phyloP scores from a whole-genome alignment of 108 stramenopile species.

The Fistulifera solaris region DNA sequence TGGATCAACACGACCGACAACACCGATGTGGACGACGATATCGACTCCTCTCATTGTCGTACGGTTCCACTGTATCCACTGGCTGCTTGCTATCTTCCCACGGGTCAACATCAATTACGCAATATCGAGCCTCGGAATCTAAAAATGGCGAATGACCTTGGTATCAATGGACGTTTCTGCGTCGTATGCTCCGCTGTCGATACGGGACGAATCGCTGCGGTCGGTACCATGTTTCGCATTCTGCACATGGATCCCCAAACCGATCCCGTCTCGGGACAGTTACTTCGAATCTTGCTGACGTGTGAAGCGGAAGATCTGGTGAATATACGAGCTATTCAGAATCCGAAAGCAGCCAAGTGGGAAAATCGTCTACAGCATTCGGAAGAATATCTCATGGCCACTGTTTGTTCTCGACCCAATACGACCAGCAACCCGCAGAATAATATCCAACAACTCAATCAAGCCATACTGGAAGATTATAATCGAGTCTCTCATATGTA shows the following conservation, averaged over 20 bases:
- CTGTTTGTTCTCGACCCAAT: conserved; percentile 17
- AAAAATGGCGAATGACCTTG: conserved; percentile 52
- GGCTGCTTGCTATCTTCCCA: conserved; percentile 44
- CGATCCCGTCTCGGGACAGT: conserved; percentile 2
- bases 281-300: conserved; percentile 23
- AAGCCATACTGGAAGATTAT: conserved; percentile 28
- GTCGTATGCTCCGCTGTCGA: conserved; percentile 45
- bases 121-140: conserved; percentile 71
- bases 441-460: conserved; percentile 12
- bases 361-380: conserved; percentile 25
- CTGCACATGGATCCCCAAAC: conserved; percentile 23
- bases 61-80: conserved; percentile 59
- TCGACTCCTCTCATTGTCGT: no score
- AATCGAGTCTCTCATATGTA: conserved; percentile 39
- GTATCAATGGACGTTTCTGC: conserved; percentile 21
- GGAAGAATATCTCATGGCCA: conserved; percentile 34
- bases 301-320: conserved; percentile 36
- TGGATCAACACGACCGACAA: no score
- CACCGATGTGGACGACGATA: no score
- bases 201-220: conserved; percentile 49
- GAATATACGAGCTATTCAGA: conserved; percentile 37
- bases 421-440: conserved; percentile 5
- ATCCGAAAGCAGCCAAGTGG: conserved; percentile 24
- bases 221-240: conserved; percentile 51
- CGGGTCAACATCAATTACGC: conserved; percentile 44